Evolutionary conservation across 2,329 filamentous ascomycete species (phyloP).

Genomic region (Xylariaceae sp.): DNA sequence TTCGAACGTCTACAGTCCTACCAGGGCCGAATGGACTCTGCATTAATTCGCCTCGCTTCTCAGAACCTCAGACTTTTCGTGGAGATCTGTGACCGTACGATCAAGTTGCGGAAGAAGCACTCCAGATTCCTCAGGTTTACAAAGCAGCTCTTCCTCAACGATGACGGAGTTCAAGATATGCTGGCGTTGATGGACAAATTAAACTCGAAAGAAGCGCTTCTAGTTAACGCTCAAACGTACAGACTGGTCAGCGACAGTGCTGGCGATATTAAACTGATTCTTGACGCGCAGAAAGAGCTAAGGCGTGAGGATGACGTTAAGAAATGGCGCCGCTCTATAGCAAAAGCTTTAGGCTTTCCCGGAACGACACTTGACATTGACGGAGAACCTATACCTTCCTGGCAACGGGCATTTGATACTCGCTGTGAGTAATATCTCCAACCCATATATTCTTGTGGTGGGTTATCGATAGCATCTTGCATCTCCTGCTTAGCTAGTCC

Average conservation of each 20-base stretch:
- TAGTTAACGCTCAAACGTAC: constrained; percentile 44
- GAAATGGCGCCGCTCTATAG: constrained; percentile 39
- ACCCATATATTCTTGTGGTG: no score
- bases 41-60: constrained; percentile 41
- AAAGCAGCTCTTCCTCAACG: constrained; percentile 44
- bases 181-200: constrained; percentile 43
- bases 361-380: constrained; percentile 38
- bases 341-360: constrained; percentile 39
- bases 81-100: constrained; percentile 42
- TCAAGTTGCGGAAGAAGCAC: constrained; percentile 41
- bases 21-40: constrained; percentile 41
- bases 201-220: constrained; percentile 40
- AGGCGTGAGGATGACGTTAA: constrained; percentile 42
- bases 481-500: no score
- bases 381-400: constrained; percentile 37
- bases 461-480: no score
- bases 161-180: constrained; percentile 43
- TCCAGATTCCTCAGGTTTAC: constrained; percentile 38
- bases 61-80: constrained; percentile 46
- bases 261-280: constrained; percentile 37
- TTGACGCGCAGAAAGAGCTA: constrained; percentile 40
- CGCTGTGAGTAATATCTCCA: no score
- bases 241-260: constrained; percentile 42
- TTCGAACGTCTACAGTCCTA: constrained; percentile 44
- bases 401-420: constrained; percentile 41